Base-by-base conservation (phyloP, 768 basidiomycete species). In the Suillus spraguei region DNA sequence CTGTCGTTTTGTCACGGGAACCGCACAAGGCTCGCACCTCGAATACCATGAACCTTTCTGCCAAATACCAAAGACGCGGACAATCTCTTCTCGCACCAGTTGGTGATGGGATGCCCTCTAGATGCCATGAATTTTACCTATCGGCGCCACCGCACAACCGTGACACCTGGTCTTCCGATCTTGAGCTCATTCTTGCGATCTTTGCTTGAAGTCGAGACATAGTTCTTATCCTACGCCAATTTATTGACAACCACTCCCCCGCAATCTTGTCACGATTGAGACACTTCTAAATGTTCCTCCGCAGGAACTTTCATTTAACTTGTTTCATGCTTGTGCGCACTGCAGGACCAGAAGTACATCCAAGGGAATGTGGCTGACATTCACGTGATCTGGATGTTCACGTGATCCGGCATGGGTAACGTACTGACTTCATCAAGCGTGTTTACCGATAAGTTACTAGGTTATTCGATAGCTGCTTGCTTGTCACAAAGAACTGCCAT, bases 11-110 rank as follows among this genome's bases (percentile, higher is more conserved):
- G 39, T 58, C 56, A 58, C 56, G 56, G 56, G 56, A 58, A 58
- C 39, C 56, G 10, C 56, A 32, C 39, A 58, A 53, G 52, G 32
- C 39, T 41, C 6, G 56, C 56, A 58, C 56, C 56, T 58, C 56
- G 17, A 39, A 28, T 11, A 32, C 17, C 39, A 20, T 41, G 11
- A 41, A 8, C 39, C 39, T 17, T 41, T 41, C 39, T 24, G 17
- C 33, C 10, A 11, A 20, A 58, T 24, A 28, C 28, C 39, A 13
- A 41, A 28, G 24, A 58, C 56, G 17, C 56, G 41, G 56, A 41
- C 17, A 39, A 32, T 7, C 39, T 24, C 11, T 39, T 41, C 55
- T 58, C 24, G 24, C 17, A 17, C 38, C 22, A 58, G 17, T 13
- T 28, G 20, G 24, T 28, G 32, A 28, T 41, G 39, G 24, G 28